phyloP scores from a whole-genome alignment of 371 early-diverging fungal genomes.

The Dipsacomyces acuminosporus region DNA sequence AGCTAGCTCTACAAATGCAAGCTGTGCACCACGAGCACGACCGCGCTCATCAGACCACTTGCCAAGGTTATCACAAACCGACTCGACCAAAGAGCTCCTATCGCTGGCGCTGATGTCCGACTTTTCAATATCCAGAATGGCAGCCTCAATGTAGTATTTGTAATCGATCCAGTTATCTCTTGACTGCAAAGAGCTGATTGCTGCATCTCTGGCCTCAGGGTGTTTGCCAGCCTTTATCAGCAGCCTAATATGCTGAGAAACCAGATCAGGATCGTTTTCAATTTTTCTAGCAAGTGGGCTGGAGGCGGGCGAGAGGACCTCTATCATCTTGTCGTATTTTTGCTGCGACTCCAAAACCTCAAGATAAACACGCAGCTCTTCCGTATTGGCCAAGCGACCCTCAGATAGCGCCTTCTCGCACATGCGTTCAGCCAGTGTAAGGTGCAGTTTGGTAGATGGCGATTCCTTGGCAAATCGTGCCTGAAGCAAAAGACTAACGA shows the following conservation, averaged over 20 bases:
- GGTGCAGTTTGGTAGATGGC: conserved; percentile 47
- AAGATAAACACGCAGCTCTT: conserved; percentile 49
- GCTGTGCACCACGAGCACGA: conserved; percentile 28
- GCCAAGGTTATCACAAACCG: conserved; percentile 5
- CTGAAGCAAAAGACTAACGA: conserved; percentile 68
- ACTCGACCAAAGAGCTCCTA: neutral
- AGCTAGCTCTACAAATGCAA: conserved; percentile 28
- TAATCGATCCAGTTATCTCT: conserved; percentile 43
- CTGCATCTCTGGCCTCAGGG: conserved; percentile 12
- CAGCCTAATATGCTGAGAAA: conserved; percentile 19
- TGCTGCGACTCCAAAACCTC: conserved; percentile 18
- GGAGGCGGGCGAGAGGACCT: conserved; percentile 14
- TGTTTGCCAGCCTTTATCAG: conserved; percentile 15
- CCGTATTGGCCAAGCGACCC: conserved; percentile 52
- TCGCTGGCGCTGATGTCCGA: neutral
- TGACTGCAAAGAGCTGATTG: conserved; percentile 2
- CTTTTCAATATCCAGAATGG: neutral
- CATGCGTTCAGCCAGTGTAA: conserved; percentile 81
- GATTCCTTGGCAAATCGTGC: conserved; percentile 41
- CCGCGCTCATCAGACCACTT: conserved; percentile 24
- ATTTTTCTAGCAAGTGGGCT: conserved; percentile 20
- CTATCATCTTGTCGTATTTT: conserved; percentile 22
- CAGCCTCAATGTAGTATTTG: conserved; percentile 29
- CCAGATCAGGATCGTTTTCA: conserved; percentile 36
- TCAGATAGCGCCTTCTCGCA: conserved; percentile 75